These are phyloP conservation scores for Suhomyces bolitotheri DNA, from an alignment of 1,139 yeast species.

Conservation along the genomic window DNA sequence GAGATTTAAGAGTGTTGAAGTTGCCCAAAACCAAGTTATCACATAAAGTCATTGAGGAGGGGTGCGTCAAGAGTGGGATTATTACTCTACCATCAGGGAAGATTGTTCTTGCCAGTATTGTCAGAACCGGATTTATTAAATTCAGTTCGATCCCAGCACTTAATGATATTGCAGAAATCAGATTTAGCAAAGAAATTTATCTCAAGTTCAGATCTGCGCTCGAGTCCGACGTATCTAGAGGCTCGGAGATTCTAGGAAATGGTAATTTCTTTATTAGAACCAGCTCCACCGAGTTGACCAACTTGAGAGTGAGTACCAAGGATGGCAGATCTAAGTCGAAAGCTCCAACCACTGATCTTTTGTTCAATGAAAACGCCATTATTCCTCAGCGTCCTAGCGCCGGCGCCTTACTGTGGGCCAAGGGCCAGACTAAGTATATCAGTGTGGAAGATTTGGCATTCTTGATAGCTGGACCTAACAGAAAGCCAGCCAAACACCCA, in stretches of 20 bases:
- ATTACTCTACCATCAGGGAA: constrained; percentile 35
- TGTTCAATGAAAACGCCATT: constrained; percentile 59
- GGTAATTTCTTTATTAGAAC: constrained; percentile 75
- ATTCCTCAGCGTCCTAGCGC: constrained; percentile 82
- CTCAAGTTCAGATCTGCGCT: constrained; percentile 26
- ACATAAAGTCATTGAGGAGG: constrained; percentile 65
- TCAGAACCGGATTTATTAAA: constrained; percentile 41
- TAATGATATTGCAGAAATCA: constrained; percentile 39
- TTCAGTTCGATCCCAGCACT: constrained; percentile 42
- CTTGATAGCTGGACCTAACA: constrained; percentile 62
- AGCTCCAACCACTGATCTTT: constrained; percentile 41
- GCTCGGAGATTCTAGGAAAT: constrained; percentile 51
- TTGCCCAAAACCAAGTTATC: constrained; percentile 62
- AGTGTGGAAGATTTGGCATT: constrained; percentile 57
- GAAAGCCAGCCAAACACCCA: constrained; percentile 52
- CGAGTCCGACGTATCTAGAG: constrained; percentile 24
- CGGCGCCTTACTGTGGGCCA: constrained; percentile 83
- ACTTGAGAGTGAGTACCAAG: constrained; percentile 37
- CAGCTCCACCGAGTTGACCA: constrained; percentile 54
- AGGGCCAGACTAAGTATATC: constrained; percentile 63
- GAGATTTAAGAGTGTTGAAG: constrained; percentile 65
- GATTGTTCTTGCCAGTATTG: constrained; percentile 36
- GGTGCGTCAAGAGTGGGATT: constrained; percentile 51
- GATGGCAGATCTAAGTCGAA: constrained; percentile 36
- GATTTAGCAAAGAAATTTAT: constrained; percentile 36